These are phyloP conservation scores for Myriosclerotinia curreyana DNA, from an alignment of 2,329 filamentous ascomycete species.

Conservation along the genomic window DNA sequence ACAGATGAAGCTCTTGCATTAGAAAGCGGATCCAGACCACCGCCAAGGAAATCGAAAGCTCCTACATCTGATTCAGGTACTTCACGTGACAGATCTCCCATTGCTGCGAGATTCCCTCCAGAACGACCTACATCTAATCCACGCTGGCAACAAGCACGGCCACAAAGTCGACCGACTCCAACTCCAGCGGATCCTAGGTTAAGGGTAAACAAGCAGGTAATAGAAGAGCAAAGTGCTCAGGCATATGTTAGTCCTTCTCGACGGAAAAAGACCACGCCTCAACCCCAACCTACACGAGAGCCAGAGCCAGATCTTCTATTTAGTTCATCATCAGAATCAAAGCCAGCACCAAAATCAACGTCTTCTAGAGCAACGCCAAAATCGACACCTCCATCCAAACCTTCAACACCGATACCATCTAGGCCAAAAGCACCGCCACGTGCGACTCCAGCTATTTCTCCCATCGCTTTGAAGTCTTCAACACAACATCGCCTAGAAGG, in stretches of 20 bases:
- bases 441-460: constrained; percentile 61
- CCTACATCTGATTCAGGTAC: constrained; percentile 32
- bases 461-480: constrained; percentile 69
- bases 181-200: constrained; percentile 49
- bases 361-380: constrained; percentile 39
- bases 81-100: constrained; percentile 51
- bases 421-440: constrained; percentile 49
- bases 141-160: constrained; percentile 55
- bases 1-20: constrained; percentile 79
- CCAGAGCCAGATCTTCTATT: constrained; percentile 65
- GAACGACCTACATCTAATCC: constrained; percentile 49
- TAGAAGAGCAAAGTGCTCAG: constrained; percentile 77
- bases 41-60: constrained; percentile 41
- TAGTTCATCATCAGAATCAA: constrained; percentile 38
- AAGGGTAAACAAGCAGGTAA: constrained; percentile 67
- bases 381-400: constrained; percentile 43
- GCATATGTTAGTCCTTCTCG: constrained; percentile 85
- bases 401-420: constrained; percentile 45
- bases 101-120: constrained; percentile 45
- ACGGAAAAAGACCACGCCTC: constrained; percentile 61
- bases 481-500: constrained; percentile 76
- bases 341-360: constrained; percentile 33
- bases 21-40: constrained; percentile 62
- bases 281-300: constrained; percentile 40
- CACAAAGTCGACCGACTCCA: constrained; percentile 25